A percentile compares a stretch with the other conserved stretches of the same genome.
These are phyloP conservation scores for Penicillium soppii DNA, from an alignment of 495 filamentous ascomycete genomes.

Conservation along the genomic window DNA sequence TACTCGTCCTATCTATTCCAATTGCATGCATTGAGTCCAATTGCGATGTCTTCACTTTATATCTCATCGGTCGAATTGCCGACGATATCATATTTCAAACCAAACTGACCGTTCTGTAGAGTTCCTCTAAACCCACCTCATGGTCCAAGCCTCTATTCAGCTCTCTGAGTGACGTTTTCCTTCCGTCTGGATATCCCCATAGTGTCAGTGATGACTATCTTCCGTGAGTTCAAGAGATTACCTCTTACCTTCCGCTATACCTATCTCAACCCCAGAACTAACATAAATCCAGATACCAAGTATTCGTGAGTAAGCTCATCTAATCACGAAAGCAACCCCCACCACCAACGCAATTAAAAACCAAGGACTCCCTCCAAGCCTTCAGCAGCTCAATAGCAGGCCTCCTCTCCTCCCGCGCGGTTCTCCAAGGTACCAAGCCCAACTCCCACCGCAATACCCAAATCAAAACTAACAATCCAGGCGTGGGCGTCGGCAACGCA, in stretches of 20 bases:
- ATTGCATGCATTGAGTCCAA: too few species aligned
- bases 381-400: slow-evolving; percentile 94
- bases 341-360: background rate
- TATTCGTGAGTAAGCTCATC: slow-evolving; percentile 44
- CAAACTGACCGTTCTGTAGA: background rate
- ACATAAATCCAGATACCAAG: slow-evolving; percentile 61
- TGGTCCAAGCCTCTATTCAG: slow-evolving; percentile 27
- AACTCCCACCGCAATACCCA: background rate
- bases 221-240: slow-evolving; percentile 49
- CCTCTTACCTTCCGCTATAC: background rate
- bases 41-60: too few species aligned
- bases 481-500: slow-evolving; percentile 87
- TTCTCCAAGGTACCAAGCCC: slow-evolving; percentile 67
- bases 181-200: slow-evolving; percentile 90
- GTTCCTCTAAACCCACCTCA: slow-evolving; percentile 11
- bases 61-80: too few species aligned
- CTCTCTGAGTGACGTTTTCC: slow-evolving; percentile 58
- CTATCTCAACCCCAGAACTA: background rate
- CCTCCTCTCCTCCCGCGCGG: slow-evolving; percentile 81
- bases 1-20: too few species aligned
- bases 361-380: slow-evolving; percentile 87
- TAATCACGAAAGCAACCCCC: too few species aligned
- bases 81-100: background rate
- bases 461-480: slow-evolving; percentile 31
- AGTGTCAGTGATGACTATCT: slow-evolving; percentile 90